Percentiles rank a stretch among this genome's conserved stretches.
Evolutionary conservation across 1,284 basidiomycete genomes (phyloP).

Genomic region (Apiotrichum sp.): DNA sequence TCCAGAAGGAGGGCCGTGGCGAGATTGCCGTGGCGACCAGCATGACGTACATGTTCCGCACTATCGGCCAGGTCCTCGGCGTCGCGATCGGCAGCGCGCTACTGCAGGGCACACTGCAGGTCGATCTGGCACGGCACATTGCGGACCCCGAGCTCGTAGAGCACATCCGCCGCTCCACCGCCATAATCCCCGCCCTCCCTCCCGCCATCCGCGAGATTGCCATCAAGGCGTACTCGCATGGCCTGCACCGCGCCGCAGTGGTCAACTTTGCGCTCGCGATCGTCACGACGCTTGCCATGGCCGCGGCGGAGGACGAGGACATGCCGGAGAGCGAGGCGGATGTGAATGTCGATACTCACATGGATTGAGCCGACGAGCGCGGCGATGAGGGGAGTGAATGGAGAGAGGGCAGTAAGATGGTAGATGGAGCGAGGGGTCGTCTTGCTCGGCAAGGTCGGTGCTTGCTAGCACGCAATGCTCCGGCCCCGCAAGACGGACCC

Average conservation of each 20-base stretch:
- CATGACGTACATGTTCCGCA: constrained; percentile 82
- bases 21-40: constrained; percentile 78
- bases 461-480: no score
- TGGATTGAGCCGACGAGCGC: no score
- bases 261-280: constrained; percentile 55
- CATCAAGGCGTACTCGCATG: constrained; percentile 72
- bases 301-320: constrained; percentile 28
- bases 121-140: constrained; percentile 52
- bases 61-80: constrained; percentile 83
- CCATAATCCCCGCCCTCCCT: constrained; percentile 66
- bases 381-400: no score
- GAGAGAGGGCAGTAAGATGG: no score
- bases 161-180: constrained; percentile 68
- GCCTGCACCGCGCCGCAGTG: constrained; percentile 77
- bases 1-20: constrained; percentile 55
- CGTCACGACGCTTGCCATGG: constrained; percentile 22
- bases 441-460: no score
- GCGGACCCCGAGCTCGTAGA: constrained; percentile 59
- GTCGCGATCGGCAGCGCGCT: constrained; percentile 76
- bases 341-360: no score
- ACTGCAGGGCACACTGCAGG: constrained; percentile 65
- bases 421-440: no score
- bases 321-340: constrained; percentile 16
- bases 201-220: constrained; percentile 60
- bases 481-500: no score